Conservation (phyloP, 169 alveolate species). For the Eimeria falciformis region DNA sequence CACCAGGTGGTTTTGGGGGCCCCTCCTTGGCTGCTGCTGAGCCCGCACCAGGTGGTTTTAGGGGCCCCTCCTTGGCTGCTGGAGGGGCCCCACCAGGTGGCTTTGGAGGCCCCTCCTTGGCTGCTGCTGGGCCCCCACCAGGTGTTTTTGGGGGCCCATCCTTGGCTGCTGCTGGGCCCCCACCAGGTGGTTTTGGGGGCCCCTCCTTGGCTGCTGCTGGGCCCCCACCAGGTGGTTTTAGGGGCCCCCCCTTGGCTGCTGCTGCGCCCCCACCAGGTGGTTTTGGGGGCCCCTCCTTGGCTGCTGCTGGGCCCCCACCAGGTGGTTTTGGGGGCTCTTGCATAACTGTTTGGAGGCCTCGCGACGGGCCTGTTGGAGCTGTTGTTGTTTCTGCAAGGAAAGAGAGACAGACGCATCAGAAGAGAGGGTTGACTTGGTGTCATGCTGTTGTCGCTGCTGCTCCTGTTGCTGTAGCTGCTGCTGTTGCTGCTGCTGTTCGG, state of each 20-base stretch:
- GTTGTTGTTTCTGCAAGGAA: not conserved
- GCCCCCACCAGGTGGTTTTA: not conserved
- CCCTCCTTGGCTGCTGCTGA: not conserved
- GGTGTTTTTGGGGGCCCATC: not conserved
- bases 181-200: not conserved
- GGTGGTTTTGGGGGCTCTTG: not conserved
- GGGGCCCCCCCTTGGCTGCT: conserved; percentile 19
- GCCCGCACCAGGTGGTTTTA: too few relatives aligned
- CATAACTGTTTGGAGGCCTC: not conserved
- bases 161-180: not conserved
- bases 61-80: too few relatives aligned
- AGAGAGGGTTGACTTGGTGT: not conserved
- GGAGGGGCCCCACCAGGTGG: not conserved
- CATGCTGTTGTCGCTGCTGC: not conserved
- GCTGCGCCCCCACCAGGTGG: not conserved
- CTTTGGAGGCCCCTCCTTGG: conserved; percentile 11
- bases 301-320: not conserved
- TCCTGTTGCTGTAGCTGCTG: not conserved
- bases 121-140: not conserved
- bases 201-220: not conserved
- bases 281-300: conserved; percentile 2
- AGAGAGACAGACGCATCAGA: not conserved
- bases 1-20: not conserved
- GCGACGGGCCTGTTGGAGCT: not conserved
- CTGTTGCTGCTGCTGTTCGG: not conserved